These are phyloP conservation scores for Globisporangium megalacanthum DNA, from an alignment of 352 stramenopile species.

Conservation along the genomic window DNA sequence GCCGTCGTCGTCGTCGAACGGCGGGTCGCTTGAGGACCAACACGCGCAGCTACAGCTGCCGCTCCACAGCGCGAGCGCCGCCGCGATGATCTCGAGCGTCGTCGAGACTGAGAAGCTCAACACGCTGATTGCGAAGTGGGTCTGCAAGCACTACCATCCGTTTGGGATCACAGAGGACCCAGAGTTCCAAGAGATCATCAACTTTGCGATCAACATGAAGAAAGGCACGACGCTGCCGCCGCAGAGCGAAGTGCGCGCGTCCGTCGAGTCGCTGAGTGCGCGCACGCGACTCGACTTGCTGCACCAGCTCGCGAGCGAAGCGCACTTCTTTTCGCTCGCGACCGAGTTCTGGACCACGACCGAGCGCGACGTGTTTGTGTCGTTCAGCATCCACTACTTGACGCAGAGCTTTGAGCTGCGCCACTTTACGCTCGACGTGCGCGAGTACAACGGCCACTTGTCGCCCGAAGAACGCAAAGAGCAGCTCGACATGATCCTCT, in stretches of 20 bases:
- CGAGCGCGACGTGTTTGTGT: constrained; percentile 40
- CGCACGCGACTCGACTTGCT: constrained; percentile 34
- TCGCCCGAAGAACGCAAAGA: constrained; percentile 36
- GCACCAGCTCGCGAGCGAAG: constrained; percentile 36
- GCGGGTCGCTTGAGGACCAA: background rate
- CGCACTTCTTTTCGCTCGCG: constrained; percentile 41
- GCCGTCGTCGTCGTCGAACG: constrained; percentile 1
- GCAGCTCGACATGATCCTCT: constrained; percentile 32
- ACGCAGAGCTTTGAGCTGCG: constrained; percentile 35
- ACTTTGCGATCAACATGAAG: constrained; percentile 29
- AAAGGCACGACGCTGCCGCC: constrained; percentile 28
- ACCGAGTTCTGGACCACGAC: constrained; percentile 42
- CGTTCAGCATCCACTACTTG: constrained; percentile 40
- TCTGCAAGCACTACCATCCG: constrained; percentile 42
- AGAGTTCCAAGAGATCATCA: constrained; percentile 39
- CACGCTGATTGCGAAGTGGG: constrained; percentile 37
- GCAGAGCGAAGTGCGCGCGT: constrained; percentile 34
- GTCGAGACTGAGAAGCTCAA: constrained; percentile 38
- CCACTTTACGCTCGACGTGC: constrained; percentile 42
- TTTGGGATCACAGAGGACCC: constrained; percentile 37
- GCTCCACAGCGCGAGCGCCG: background rate
- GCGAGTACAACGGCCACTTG: constrained; percentile 34
- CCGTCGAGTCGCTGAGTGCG: constrained; percentile 36
- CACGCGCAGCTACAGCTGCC: background rate
- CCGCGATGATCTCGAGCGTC: constrained; percentile 19